Percentiles rank a stretch among this genome's conserved stretches.
Evolutionary conservation across 352 stramenopile species (phyloP).

Genomic region (Elongisporangium anandrum): DNA sequence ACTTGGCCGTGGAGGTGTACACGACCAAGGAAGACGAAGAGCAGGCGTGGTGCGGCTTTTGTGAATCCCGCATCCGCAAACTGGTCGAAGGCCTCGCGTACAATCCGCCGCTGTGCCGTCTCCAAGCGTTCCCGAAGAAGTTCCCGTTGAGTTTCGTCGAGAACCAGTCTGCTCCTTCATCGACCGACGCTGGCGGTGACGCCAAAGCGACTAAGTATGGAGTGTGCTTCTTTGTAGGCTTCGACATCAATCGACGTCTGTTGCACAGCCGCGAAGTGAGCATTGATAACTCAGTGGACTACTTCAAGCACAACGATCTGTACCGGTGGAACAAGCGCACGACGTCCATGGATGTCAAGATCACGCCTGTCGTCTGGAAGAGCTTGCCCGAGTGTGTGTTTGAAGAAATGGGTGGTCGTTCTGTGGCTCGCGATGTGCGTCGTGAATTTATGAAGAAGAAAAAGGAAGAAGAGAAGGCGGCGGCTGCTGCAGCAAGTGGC

Average conservation of each 20-base stretch:
- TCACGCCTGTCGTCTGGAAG: slow-evolving; percentile 86
- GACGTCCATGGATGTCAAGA: slow-evolving; percentile 79
- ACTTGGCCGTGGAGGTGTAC: slow-evolving; percentile 90
- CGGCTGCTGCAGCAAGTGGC: slow-evolving; percentile 29
- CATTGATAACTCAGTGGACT: slow-evolving; percentile 84
- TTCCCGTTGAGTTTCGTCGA: slow-evolving; percentile 68
- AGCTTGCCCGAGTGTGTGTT: slow-evolving; percentile 80
- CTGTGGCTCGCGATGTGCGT: slow-evolving; percentile 46
- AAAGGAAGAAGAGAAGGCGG: slow-evolving; percentile 79
- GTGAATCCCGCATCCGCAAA: slow-evolving; percentile 91
- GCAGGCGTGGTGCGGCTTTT: slow-evolving; percentile 92
- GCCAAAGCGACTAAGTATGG: slow-evolving; percentile 58
- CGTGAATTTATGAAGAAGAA: slow-evolving; percentile 84
- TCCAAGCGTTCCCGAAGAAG: slow-evolving; percentile 86
- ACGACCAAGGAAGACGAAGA: slow-evolving; percentile 87
- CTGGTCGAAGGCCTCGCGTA: slow-evolving; percentile 86
- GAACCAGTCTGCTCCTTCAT: background rate
- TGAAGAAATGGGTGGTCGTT: slow-evolving; percentile 78
- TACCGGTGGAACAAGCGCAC: slow-evolving; percentile 89
- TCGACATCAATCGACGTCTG: slow-evolving; percentile 79
- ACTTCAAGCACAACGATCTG: slow-evolving; percentile 87
- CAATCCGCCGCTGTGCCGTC: slow-evolving; percentile 68
- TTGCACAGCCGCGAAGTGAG: slow-evolving; percentile 75
- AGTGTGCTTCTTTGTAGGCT: slow-evolving; percentile 82
- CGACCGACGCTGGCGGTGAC: slow-evolving; percentile 9